A percentile compares a stretch with the other conserved stretches of the same genome.
These are phyloP conservation scores for Candolleomyces eurysporus DNA, from an alignment of 768 basidiomycete species.

Conservation along the genomic window DNA sequence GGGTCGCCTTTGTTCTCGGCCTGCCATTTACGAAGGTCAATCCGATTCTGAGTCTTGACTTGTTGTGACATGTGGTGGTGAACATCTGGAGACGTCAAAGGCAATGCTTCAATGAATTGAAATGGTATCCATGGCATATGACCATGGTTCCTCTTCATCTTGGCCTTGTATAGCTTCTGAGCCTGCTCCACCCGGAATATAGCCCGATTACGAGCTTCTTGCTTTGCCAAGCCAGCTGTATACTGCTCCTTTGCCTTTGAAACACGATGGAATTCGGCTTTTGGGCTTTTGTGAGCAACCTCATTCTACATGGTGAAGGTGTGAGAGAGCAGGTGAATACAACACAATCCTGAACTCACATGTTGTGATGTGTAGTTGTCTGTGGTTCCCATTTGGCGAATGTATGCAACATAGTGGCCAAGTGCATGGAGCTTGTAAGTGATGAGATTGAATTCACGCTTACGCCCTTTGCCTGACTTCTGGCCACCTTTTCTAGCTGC, in stretches of 20 bases:
- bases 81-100: neutral
- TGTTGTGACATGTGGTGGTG: neutral
- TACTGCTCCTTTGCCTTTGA: too few relatives aligned
- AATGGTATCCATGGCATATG: too few relatives aligned
- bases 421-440: constrained; percentile 40
- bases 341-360: constrained; percentile 19
- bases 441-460: constrained; percentile 23
- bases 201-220: too few relatives aligned
- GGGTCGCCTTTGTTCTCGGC: neutral
- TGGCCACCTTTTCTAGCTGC: constrained; percentile 9
- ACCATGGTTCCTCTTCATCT: too few relatives aligned
- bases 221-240: too few relatives aligned
- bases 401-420: constrained; percentile 30
- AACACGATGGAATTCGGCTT: too few relatives aligned
- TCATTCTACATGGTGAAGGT: too few relatives aligned
- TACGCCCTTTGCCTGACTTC: constrained; percentile 16
- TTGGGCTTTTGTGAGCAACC: too few relatives aligned
- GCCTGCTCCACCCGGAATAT: too few relatives aligned
- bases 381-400: constrained; percentile 31
- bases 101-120: neutral
- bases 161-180: too few relatives aligned
- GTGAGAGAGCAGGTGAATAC: too few relatives aligned
- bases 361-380: constrained; percentile 40
- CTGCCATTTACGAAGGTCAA: neutral
- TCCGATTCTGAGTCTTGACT: neutral